These are phyloP conservation scores for Pachysolen tannophilus DNA, from an alignment of 805 yeast species.

Conservation along the genomic window DNA sequence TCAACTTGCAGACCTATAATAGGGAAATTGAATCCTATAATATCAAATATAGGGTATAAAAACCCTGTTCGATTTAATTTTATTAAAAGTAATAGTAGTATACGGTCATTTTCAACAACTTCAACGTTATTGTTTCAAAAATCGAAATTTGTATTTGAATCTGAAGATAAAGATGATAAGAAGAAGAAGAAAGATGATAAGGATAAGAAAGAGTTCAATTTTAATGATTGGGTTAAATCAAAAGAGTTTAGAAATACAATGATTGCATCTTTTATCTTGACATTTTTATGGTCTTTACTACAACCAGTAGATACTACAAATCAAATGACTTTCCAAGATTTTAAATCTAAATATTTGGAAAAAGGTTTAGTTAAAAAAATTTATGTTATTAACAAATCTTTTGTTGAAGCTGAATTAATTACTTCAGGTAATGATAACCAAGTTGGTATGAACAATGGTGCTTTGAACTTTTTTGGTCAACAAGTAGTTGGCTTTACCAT, in stretches of 20 bases:
- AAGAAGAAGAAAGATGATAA: conserved; percentile 5
- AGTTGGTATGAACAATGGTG: conserved; percentile 8
- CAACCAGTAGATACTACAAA: conserved; percentile 8
- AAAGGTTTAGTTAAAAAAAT: conserved; percentile 71
- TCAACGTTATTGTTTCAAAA: conserved; percentile 1
- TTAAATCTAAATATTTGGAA: conserved; percentile 64
- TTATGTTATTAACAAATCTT: conserved; percentile 66
- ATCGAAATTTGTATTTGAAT: neutral
- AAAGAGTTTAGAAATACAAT: conserved; percentile 2
- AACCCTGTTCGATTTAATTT: too few species aligned
- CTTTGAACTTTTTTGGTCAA: conserved; percentile 10
- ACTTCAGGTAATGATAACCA: conserved; percentile 22
- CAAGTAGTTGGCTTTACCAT: conserved; percentile 52
- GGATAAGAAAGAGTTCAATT: conserved; percentile 8
- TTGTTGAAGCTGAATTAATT: conserved; percentile 56
- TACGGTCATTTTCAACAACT: conserved; percentile 1
- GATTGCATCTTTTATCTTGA: conserved; percentile 1
- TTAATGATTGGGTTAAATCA: conserved; percentile 9
- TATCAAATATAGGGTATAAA: too few species aligned
- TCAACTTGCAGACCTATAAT: too few species aligned
- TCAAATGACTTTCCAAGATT: conserved; percentile 86
- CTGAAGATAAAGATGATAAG: conserved; percentile 6
- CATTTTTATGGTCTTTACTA: neutral
- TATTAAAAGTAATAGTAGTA: too few species aligned
- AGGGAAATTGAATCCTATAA: too few species aligned